Conservation (phyloP, 371 early-diverging fungal genomes). For the Rhizopus arrhizus region DNA sequence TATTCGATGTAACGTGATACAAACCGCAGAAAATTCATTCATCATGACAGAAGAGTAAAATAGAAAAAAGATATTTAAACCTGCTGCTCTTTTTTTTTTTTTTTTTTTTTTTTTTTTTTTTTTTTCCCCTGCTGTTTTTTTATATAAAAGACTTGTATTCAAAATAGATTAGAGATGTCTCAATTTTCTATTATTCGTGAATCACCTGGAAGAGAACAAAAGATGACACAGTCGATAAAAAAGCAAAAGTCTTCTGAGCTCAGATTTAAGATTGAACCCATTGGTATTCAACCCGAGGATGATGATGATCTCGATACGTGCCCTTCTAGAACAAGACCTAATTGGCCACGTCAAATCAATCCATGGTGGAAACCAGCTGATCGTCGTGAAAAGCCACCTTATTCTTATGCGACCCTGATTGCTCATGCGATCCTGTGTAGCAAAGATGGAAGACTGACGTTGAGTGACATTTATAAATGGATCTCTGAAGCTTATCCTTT, state of each 20-base stretch:
- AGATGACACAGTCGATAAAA: constrained; percentile 1
- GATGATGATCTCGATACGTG: constrained; percentile 51
- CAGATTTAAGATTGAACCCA: constrained; percentile 44
- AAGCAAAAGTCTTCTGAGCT: constrained; percentile 26
- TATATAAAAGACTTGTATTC: constrained; percentile 14
- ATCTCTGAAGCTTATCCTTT: constrained; percentile 80
- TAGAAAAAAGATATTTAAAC: background rate
- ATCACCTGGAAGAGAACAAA: constrained; percentile 17
- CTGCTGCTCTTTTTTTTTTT: constrained; percentile 2
- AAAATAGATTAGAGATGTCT: constrained; percentile 20
- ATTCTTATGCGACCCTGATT: constrained; percentile 92
- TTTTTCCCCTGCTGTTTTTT: background rate
- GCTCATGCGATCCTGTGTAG: constrained; percentile 85
- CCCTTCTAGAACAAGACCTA: constrained; percentile 40
- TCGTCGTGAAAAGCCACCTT: constrained; percentile 74
- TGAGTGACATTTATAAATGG: constrained; percentile 93
- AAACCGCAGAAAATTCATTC: constrained; percentile 5
- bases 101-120: constrained; percentile 1
- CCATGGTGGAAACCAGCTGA: constrained; percentile 53
- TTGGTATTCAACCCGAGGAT: constrained; percentile 46
- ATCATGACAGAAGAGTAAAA: constrained; percentile 5
- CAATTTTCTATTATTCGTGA: constrained; percentile 36
- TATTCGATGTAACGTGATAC: constrained; percentile 22
- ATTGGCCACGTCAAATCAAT: constrained; percentile 45
- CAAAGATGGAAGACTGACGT: constrained; percentile 76